phyloP scores from a whole-genome alignment of 108 stramenopile species.

The Stephanodiscus minutulus region DNA sequence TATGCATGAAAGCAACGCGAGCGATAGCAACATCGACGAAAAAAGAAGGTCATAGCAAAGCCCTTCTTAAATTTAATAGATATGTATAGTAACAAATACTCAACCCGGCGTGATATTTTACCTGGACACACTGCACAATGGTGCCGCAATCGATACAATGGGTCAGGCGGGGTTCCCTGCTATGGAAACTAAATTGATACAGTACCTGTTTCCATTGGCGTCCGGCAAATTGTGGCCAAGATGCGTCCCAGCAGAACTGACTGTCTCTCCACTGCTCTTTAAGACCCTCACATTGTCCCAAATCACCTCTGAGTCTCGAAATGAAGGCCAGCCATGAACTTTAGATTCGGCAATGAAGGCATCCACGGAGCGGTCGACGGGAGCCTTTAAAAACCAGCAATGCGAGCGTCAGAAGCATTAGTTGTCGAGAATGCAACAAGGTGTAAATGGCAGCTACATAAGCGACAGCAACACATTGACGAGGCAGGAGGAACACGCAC shows the following conservation, averaged over 20 bases:
- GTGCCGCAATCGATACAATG: background rate
- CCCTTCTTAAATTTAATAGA: too few species aligned
- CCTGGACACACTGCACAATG: too few species aligned
- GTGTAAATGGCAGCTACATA: too few species aligned
- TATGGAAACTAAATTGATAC: slow-evolving; percentile 91
- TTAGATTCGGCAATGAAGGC: slow-evolving; percentile 52
- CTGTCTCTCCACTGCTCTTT: slow-evolving; percentile 80
- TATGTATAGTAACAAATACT: background rate
- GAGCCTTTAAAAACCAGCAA: slow-evolving; percentile 22
- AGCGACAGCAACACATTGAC: too few species aligned
- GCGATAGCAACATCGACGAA: too few species aligned
- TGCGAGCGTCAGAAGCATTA: slow-evolving; percentile 4
- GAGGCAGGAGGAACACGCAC: too few species aligned
- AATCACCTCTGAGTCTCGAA: slow-evolving; percentile 69
- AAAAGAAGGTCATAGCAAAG: too few species aligned
- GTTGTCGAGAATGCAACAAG: slow-evolving; percentile 4
- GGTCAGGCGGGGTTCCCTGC: slow-evolving; percentile 63
- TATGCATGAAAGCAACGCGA: too few species aligned
- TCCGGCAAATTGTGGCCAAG: slow-evolving; percentile 86
- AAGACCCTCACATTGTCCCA: slow-evolving; percentile 91
- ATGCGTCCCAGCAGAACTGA: slow-evolving; percentile 82
- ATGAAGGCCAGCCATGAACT: slow-evolving; percentile 75
- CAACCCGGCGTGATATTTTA: background rate
- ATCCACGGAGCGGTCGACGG: slow-evolving; percentile 51
- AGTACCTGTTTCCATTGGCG: slow-evolving; percentile 83